Conservation (phyloP, 352 stramenopile species). For the Globisporangium yorkense region DNA sequence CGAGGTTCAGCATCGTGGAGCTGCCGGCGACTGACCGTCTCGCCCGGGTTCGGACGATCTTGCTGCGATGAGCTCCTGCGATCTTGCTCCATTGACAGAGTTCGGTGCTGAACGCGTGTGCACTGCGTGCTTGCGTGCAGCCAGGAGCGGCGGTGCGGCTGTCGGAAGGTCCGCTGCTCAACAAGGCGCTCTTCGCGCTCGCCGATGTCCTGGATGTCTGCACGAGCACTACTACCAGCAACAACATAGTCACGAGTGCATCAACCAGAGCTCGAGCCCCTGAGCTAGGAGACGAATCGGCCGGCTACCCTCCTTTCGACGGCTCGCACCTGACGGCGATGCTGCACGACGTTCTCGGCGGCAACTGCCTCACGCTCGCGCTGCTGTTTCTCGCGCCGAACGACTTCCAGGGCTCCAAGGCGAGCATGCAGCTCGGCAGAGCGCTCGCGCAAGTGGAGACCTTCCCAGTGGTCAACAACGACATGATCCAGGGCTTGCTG, state of each 20-base stretch:
- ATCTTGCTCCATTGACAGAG: not conserved
- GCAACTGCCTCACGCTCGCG: conserved; percentile 45
- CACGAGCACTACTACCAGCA: no score
- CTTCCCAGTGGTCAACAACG: conserved; percentile 53
- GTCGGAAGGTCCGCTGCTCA: conserved; percentile 43
- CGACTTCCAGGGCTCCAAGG: conserved; percentile 32
- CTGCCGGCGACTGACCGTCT: conserved; percentile 44
- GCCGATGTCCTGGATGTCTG: conserved; percentile 25
- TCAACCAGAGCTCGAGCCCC: not conserved
- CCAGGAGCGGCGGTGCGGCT: conserved; percentile 25
- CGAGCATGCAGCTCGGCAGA: conserved; percentile 30
- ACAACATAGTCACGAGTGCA: not conserved
- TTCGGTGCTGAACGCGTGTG: not conserved
- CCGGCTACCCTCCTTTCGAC: conserved; percentile 17
- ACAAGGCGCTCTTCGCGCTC: conserved; percentile 48
- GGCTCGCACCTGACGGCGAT: conserved; percentile 32
- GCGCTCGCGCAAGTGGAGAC: conserved; percentile 25
- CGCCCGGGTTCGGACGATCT: conserved; percentile 20
- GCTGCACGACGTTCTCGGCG: conserved; percentile 41
- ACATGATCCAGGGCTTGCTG: conserved; percentile 41
- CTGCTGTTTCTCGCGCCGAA: conserved; percentile 31
- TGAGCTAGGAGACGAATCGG: not conserved
- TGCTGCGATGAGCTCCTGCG: not conserved
- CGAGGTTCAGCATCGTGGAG: conserved; percentile 38
- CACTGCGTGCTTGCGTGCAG: conserved; percentile 8